Evolutionary conservation across 352 stramenopile species (phyloP).

Genomic region (Paralagenidium karlingii): DNA sequence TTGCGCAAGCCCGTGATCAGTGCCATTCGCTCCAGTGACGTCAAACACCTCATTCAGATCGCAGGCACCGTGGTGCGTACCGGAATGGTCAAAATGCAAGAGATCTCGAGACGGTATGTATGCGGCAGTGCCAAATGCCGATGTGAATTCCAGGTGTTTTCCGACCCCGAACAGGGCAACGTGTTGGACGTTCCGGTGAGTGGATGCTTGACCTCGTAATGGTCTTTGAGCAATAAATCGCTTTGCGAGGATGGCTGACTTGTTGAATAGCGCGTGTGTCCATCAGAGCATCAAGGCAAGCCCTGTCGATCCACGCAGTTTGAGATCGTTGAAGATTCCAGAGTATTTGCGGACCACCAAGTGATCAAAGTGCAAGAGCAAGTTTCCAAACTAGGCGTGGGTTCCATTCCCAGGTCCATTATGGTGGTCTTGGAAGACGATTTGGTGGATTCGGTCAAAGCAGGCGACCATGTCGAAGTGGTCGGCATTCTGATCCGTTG

Average conservation of each 20-base stretch:
- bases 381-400: constrained; percentile 82
- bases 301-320: constrained; percentile 77
- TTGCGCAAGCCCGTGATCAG: constrained; percentile 77
- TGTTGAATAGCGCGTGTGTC: constrained; percentile 34
- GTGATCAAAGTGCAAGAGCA: constrained; percentile 97
- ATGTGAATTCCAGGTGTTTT: constrained; percentile 72
- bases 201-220: constrained; percentile 2
- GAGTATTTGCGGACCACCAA: constrained; percentile 65
- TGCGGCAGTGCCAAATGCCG: constrained; percentile 70
- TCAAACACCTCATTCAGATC: constrained; percentile 82
- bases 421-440: constrained; percentile 91
- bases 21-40: constrained; percentile 81
- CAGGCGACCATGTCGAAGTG: constrained; percentile 94
- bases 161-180: constrained; percentile 87
- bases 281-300: constrained; percentile 28
- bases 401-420: constrained; percentile 89
- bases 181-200: constrained; percentile 65
- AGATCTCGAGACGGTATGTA: constrained; percentile 76
- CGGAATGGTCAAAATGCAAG: constrained; percentile 89
- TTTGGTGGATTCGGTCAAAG: constrained; percentile 73
- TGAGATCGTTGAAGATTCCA: constrained; percentile 27
- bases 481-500: constrained; percentile 87
- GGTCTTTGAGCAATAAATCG: neutral
- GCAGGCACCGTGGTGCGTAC: constrained; percentile 84
- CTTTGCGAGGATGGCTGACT: neutral